These are phyloP conservation scores for Dryadomyces quercus-mongolicae DNA, from an alignment of 2,329 filamentous ascomycete species.

Conservation along the genomic window DNA sequence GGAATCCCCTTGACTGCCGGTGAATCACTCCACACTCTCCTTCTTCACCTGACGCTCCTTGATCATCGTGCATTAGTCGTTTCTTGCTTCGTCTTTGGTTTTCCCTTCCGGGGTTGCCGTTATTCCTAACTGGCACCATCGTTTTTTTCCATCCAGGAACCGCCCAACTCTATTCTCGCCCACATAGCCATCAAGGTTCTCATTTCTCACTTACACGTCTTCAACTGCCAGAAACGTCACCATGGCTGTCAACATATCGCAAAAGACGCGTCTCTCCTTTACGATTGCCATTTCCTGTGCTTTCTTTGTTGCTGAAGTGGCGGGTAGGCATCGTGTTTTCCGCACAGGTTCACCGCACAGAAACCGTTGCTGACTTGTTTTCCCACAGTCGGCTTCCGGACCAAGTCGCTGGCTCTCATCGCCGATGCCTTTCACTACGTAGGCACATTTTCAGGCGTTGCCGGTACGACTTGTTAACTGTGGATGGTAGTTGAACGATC, in stretches of 20 bases:
- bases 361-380: neutral
- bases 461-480: slow-evolving; percentile 23
- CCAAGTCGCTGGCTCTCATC: slow-evolving; percentile 57
- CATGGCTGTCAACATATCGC: slow-evolving; percentile 25
- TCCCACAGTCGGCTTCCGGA: slow-evolving; percentile 52
- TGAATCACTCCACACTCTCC: too few species aligned
- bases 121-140: too few species aligned
- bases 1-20: too few species aligned
- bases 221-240: neutral
- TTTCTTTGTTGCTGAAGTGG: slow-evolving; percentile 40
- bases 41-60: too few species aligned
- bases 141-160: neutral
- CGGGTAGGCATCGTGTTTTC: neutral
- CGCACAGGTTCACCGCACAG: too few species aligned
- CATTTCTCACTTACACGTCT: neutral
- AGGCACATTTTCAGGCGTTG: slow-evolving; percentile 17
- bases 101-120: too few species aligned
- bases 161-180: neutral
- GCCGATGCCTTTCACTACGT: slow-evolving; percentile 74
- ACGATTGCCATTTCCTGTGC: slow-evolving; percentile 36
- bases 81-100: too few species aligned
- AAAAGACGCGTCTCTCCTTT: slow-evolving; percentile 32
- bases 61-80: too few species aligned
- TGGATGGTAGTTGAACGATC: slow-evolving; percentile 57
- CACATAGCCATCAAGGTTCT: neutral